phyloP scores from a whole-genome alignment of 179 eudicot species.

The Actinidia arguta region DNA sequence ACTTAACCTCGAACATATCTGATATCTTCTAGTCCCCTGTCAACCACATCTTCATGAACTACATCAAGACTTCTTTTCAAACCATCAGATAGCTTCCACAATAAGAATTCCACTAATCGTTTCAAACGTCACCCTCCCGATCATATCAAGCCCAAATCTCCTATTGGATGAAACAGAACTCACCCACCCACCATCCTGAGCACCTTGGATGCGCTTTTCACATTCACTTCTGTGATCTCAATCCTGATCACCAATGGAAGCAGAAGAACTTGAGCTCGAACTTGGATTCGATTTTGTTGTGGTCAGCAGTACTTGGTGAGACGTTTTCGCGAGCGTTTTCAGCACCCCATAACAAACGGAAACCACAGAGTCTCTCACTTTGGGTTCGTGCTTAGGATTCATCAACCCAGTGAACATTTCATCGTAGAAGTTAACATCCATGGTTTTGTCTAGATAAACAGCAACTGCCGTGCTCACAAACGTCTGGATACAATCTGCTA shows the following conservation, averaged over 20 bases:
- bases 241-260: constrained; percentile 22
- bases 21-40: constrained; percentile 63
- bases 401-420: constrained; percentile 75
- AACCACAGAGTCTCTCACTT: constrained; percentile 58
- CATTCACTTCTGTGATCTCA: not conserved
- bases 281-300: constrained; percentile 30
- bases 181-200: constrained; percentile 49
- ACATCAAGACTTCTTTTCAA: constrained; percentile 50
- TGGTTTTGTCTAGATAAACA: constrained; percentile 76
- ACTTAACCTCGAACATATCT: constrained; percentile 61
- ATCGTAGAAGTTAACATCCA: constrained; percentile 65
- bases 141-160: constrained; percentile 67
- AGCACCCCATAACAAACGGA: constrained; percentile 74
- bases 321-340: constrained; percentile 76
- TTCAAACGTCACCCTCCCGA: constrained; percentile 75
- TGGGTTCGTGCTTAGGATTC: constrained; percentile 70
- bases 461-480: constrained; percentile 84
- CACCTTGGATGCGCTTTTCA: not conserved
- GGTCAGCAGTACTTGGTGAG: constrained; percentile 77
- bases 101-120: constrained; percentile 55
- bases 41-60: constrained; percentile 54
- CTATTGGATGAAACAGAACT: constrained; percentile 68
- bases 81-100: constrained; percentile 57
- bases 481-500: constrained; percentile 66
- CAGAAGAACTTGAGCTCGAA: constrained; percentile 24